Evolutionary conservation across 2,329 filamentous ascomycete species (phyloP), one percentile per base, ranked within the genome.

Genomic region (Incumbomyces delicatus): DNA sequence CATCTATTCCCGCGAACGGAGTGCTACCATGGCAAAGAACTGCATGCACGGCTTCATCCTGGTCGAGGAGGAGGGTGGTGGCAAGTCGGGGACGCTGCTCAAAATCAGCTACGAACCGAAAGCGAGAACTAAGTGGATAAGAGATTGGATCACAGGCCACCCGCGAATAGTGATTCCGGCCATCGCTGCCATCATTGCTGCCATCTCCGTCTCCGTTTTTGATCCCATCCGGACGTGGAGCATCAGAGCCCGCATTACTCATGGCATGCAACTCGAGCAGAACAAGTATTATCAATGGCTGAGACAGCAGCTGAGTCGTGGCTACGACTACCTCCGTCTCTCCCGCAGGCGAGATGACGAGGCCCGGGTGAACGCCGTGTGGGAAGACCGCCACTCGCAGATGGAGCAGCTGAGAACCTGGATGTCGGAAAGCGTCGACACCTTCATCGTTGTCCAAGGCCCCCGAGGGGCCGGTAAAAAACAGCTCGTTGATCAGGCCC

Each of bases 221-320:
- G 92, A 98, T 57, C 92, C 92, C 0, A 89, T 98, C 48, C 80
- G 92, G 37, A 89, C 88, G 0, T 92, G 94, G 61, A 95, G 94
- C 58, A 86, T 96, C 66, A 87, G 87, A 59, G 75, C 83, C 3
- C 88, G 95, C 61, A 81, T 98, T 42, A 87, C 88, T 29, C 77
- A 82, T 39, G 80, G 81, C 0, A 79, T 92, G 50, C 78, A 85
- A 48, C 70, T 92, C 29, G 80, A 79, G 37, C 81, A 92, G 51
- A 90, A 81, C 58, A 74, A 69, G 39, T 53, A 56, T 36, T 85
- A 87, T 64, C 78, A 81, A 50, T 95, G 88, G 90, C 77, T 95
- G 60, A 83, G 83, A 60, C 76, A 75, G 37, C 83, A 86, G 57
- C 62, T 63, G 22, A 66, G 59, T 50, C 66, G 65, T 51, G 69